Conservation (phyloP, 2,329 filamentous ascomycete species). For the Ascochyta clinopodiicola region DNA sequence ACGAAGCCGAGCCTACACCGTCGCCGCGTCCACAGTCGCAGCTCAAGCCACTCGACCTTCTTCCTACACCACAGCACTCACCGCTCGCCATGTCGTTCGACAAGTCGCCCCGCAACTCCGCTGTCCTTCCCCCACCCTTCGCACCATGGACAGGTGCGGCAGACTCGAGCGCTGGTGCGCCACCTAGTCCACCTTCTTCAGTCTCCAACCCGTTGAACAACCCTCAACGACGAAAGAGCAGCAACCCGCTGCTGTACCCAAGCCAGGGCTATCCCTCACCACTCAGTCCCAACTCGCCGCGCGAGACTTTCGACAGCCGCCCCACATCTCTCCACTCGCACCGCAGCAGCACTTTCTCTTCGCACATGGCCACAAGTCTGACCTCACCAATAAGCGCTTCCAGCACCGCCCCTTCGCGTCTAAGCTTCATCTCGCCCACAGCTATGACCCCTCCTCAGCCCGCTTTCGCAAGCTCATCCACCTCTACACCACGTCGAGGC, state of each 20-base stretch:
- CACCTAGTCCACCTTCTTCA: conserved; percentile 29
- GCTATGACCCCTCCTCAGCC: conserved; percentile 8
- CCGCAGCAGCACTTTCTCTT: conserved; percentile 22
- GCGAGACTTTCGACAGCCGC: conserved; percentile 15
- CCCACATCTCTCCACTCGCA: conserved; percentile 26
- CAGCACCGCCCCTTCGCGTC: conserved; percentile 11
- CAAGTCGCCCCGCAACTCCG: conserved; percentile 15
- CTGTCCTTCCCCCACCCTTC: conserved; percentile 29
- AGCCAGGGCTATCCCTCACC: conserved; percentile 2
- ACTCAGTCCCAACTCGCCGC: conserved; percentile 9
- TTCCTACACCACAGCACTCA: conserved; percentile 33
- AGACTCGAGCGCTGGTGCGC: conserved; percentile 4
- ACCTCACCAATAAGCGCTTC: conserved; percentile 20
- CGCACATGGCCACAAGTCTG: conserved; percentile 13
- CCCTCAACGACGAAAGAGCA: conserved; percentile 18
- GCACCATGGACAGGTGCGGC: conserved; percentile 29
- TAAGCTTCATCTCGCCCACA: conserved; percentile 12
- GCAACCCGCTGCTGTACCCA: conserved; percentile 8
- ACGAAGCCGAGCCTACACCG: conserved; percentile 3
- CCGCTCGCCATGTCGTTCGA: conserved; percentile 24
- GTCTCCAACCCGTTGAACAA: conserved; percentile 10
- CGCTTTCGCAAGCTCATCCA: conserved; percentile 5
- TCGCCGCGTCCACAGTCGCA: conserved; percentile 12
- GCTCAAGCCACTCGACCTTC: conserved; percentile 20
- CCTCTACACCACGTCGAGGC: conserved; percentile 20